phyloP scores from a whole-genome alignment of 176 grass and related monocot genomes.

The Melocanna baccifera region DNA sequence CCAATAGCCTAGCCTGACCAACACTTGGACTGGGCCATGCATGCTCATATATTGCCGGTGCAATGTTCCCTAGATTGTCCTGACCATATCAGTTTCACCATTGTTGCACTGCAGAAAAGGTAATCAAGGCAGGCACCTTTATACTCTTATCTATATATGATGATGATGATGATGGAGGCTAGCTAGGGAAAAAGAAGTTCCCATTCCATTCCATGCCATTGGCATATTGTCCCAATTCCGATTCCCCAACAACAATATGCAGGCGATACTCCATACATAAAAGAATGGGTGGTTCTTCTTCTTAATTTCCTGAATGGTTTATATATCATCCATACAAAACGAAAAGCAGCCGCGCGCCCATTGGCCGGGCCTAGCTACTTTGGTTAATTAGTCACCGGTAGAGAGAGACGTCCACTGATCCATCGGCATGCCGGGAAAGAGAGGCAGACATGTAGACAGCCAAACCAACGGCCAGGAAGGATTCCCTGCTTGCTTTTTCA shows the following conservation, averaged over 20 bases:
- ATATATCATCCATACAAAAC: not conserved
- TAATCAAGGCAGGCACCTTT: not conserved
- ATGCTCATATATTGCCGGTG: too few relatives aligned
- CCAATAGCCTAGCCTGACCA: too few relatives aligned
- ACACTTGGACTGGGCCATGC: too few relatives aligned
- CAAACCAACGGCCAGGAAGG: conserved; percentile 40
- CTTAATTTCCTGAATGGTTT: not conserved
- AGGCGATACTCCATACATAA: not conserved
- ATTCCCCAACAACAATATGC: not conserved
- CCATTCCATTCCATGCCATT: not conserved
- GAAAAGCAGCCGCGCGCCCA: not conserved
- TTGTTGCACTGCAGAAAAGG: too few relatives aligned
- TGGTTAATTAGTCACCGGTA: not conserved
- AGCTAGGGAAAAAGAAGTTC: not conserved
- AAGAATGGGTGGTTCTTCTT: not conserved
- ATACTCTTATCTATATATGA: not conserved
- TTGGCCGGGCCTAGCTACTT: not conserved
- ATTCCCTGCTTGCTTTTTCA: conserved; percentile 23
- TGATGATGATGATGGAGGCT: not conserved
- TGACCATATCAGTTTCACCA: too few relatives aligned
- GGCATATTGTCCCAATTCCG: not conserved
- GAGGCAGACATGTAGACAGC: conserved; percentile 16
- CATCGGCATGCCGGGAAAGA: not conserved
- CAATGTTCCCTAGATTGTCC: too few relatives aligned
- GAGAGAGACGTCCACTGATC: not conserved